phyloP scores from a whole-genome alignment of 148 eudicot genomes.

The Vaccinium macrocarpon region DNA sequence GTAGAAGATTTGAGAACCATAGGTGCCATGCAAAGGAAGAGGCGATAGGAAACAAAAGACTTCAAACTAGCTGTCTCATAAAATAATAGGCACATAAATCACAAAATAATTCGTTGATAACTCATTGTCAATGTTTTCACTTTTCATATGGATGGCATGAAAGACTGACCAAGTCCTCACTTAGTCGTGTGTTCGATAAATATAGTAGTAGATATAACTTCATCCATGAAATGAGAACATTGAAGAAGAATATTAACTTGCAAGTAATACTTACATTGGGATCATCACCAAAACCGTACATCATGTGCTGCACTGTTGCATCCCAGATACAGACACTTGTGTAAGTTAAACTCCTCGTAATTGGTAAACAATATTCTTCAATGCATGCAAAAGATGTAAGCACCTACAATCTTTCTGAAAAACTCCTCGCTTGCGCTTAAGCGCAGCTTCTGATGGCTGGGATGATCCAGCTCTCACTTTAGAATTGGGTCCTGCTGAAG shows the following conservation, averaged over 20 bases:
- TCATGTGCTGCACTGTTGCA: slow-evolving; percentile 90
- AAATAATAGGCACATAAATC: background rate
- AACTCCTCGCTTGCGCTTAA: slow-evolving; percentile 87
- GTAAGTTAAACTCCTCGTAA: background rate
- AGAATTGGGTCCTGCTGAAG: slow-evolving; percentile 49
- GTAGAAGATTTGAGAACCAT: background rate
- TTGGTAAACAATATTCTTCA: background rate
- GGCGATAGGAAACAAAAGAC: background rate
- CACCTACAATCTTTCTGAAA: slow-evolving; percentile 89
- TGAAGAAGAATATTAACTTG: background rate
- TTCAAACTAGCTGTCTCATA: background rate
- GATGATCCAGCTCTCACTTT: slow-evolving; percentile 59
- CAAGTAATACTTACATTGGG: slow-evolving; percentile 46
- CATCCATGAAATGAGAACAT: background rate
- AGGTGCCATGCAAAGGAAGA: background rate
- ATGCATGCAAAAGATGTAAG: background rate
- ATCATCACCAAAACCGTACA: slow-evolving; percentile 96
- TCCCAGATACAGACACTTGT: background rate
- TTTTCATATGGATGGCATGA: background rate
- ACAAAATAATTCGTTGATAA: background rate
- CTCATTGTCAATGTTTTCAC: background rate
- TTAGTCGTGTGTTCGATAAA: background rate
- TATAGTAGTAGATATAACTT: background rate
- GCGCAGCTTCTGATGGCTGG: slow-evolving; percentile 54
- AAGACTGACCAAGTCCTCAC: background rate